phyloP scores from a whole-genome alignment of 768 basidiomycete genomes.

The Xerocomellus intermedius region DNA sequence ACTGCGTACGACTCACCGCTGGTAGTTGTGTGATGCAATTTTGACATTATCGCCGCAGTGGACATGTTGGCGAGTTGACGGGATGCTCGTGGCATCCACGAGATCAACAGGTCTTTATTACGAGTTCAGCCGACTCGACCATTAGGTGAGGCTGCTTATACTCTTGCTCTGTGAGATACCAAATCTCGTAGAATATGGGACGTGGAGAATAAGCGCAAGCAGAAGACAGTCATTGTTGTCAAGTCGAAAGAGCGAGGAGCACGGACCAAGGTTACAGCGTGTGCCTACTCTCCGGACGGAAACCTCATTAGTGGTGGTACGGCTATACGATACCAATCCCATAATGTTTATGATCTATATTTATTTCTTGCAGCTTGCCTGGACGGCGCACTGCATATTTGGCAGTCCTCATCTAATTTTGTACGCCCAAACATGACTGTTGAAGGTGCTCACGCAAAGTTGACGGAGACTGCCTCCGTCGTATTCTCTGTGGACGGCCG shows the following conservation, averaged over 20 bases:
- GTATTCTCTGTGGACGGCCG: slow-evolving; percentile 87
- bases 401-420: slow-evolving; percentile 91
- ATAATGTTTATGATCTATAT: not conserved
- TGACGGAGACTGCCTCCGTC: slow-evolving; percentile 82
- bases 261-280: slow-evolving; percentile 85
- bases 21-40: slow-evolving; percentile 1
- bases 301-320: slow-evolving; percentile 84
- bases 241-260: slow-evolving; percentile 95
- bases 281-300: slow-evolving; percentile 89
- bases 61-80: slow-evolving; percentile 90
- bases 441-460: slow-evolving; percentile 85
- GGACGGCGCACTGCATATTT: slow-evolving; percentile 92
- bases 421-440: slow-evolving; percentile 84
- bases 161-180: not conserved
- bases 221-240: slow-evolving; percentile 94
- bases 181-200: slow-evolving; percentile 80
- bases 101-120: slow-evolving; percentile 81
- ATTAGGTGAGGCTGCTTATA: slow-evolving; percentile 60
- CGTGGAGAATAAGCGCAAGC: slow-evolving; percentile 86
- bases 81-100: slow-evolving; percentile 93
- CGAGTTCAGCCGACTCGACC: slow-evolving; percentile 93
- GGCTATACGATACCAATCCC: slow-evolving; percentile 24
- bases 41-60: slow-evolving; percentile 47
- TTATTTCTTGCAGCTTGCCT: slow-evolving; percentile 60
- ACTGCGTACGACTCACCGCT: slow-evolving; percentile 68